Evolutionary conservation across 2,329 filamentous ascomycete genomes (phyloP), one percentile per base, ranked within the genome.

Genomic region (Fusarium transvaalense): DNA sequence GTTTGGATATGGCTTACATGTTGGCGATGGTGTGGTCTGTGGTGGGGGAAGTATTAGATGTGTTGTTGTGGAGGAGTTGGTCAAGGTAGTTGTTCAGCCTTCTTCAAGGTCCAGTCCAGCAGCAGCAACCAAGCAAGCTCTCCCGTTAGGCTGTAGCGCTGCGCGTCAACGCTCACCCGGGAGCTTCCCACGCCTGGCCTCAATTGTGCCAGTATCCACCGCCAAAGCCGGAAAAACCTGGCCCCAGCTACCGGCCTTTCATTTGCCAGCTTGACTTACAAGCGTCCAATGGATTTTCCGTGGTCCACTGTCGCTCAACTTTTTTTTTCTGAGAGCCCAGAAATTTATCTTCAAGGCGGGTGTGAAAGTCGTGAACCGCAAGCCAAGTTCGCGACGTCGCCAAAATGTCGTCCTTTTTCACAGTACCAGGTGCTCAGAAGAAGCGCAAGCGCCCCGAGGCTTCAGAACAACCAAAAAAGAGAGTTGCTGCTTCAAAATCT

Each of bases 331-430:
- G 53, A 63, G 53, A 66, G 67, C 59, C 71, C 57, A 71, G 71
- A 76, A 74, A 74, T 71, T 74, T 69, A 75, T 65, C 59, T 68
- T 64, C 62, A 64, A 76, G 71, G 73, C 66, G 71, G 74, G 76
- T 65, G 70, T 60, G 54, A 73, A 75, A 68, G 66, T 71, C 60
- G 68, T 67, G 61, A 72, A 62, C 60, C 76, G 64, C 65, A 68
- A 75, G 64, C 65, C 68, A 71, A 74, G 65, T 46, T 61, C 54
- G 56, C 68, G 68, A 54, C 64, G 45, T 61, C 72, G 66, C 74
- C 72, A 83, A 70, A 71, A 97, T 97, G 94, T 97, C 95, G 76
- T 97, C 94, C 38, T 99, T 98, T 82, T 99, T 99, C 82, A 97
- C 94, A 52, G 84, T 91, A 38, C 94, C 96, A 8, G 91, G 92